These are phyloP conservation scores for Helichrysum umbraculigerum DNA, from an alignment of 129 eudicot genomes.

Conservation along the genomic window DNA sequence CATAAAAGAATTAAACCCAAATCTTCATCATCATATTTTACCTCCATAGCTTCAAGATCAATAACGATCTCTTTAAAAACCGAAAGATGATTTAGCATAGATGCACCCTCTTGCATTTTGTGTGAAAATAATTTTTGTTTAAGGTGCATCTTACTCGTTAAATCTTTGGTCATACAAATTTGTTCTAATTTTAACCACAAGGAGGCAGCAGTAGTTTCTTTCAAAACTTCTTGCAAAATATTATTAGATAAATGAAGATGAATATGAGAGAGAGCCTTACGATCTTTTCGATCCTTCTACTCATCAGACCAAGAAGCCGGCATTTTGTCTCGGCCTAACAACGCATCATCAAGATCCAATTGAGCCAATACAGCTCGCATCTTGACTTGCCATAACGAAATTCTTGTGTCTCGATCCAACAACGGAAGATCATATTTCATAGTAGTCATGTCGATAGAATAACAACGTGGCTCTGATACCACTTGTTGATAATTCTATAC, in stretches of 20 bases:
- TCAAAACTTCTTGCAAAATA: constrained; percentile 9
- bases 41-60: constrained; percentile 4
- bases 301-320: not conserved
- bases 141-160: constrained; percentile 10
- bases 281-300: not conserved
- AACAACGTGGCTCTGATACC: too few relatives aligned
- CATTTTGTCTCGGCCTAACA: not conserved
- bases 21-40: constrained; percentile 12
- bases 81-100: not conserved
- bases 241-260: constrained; percentile 7
- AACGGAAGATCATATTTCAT: constrained; percentile 1
- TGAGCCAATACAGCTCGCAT: constrained; percentile 5
- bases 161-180: constrained; percentile 8
- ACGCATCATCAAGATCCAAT: constrained; percentile 3
- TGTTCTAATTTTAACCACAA: constrained; percentile 13
- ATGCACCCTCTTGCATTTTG: constrained; percentile 14
- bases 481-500: too few relatives aligned
- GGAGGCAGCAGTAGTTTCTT: not conserved
- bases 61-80: not conserved
- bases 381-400: constrained; percentile 10
- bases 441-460: not conserved
- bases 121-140: constrained; percentile 14
- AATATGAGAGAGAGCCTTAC: constrained; percentile 14
- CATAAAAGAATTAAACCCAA: constrained; percentile 6
- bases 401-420: constrained; percentile 12